These are phyloP conservation scores for Neodidymelliopsis sp. DNA, from an alignment of 2,329 filamentous ascomycete genomes.

Conservation along the genomic window DNA sequence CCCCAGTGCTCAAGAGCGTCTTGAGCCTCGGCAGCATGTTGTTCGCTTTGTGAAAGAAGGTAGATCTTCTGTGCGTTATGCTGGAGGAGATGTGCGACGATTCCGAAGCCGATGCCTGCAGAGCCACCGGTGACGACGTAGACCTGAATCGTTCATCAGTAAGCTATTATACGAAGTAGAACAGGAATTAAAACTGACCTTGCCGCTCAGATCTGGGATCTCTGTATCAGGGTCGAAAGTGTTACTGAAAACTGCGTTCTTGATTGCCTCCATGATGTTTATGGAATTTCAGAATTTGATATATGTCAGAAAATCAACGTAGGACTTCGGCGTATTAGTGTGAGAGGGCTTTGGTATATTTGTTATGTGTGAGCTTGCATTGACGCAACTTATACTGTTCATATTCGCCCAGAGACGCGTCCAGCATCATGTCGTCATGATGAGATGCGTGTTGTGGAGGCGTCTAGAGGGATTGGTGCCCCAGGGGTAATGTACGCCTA, in stretches of 20 bases:
- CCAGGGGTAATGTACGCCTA: background rate
- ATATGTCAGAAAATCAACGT: background rate
- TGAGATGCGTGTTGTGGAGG: constrained; percentile 5
- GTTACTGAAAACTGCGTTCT: constrained; percentile 35
- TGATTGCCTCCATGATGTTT: constrained; percentile 7
- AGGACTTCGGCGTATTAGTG: background rate
- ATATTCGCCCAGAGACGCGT: constrained; percentile 1
- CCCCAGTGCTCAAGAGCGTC: constrained; percentile 54
- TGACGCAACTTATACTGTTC: constrained; percentile 2
- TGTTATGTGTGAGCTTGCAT: background rate
- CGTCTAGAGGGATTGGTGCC: constrained; percentile 1
- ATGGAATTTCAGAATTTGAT: background rate
- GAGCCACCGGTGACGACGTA: constrained; percentile 60
- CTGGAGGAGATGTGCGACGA: constrained; percentile 61
- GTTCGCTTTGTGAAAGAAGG: constrained; percentile 58
- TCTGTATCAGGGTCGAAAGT: constrained; percentile 52
- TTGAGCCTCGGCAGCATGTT: constrained; percentile 57
- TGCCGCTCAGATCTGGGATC: constrained; percentile 51
- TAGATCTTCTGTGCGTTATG: constrained; percentile 58
- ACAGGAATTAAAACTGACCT: constrained; percentile 41
- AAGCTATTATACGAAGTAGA: too few relatives aligned
- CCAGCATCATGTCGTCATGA: constrained; percentile 19
- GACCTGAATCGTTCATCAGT: too few relatives aligned
- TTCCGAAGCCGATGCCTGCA: constrained; percentile 61
- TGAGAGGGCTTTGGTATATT: background rate